A percentile compares a stretch with the other conserved stretches of the same genome.
These are phyloP conservation scores for Stentor coeruleus DNA, from an alignment of 73 alveolate species.

Conservation along the genomic window DNA sequence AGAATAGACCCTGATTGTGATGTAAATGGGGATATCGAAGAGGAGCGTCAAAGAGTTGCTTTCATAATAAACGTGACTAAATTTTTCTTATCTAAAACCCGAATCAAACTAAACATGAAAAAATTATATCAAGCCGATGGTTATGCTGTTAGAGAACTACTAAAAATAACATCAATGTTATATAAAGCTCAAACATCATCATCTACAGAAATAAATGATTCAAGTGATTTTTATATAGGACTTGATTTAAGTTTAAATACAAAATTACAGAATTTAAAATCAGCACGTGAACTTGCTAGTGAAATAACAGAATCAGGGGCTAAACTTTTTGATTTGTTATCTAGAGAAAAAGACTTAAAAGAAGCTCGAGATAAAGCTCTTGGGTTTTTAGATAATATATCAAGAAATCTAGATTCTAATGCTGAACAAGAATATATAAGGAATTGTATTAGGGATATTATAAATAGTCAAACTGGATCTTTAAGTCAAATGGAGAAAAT, in stretches of 20 bases:
- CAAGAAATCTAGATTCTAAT: constrained; percentile 58
- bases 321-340: constrained; percentile 85
- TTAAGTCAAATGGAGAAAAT: constrained; percentile 80
- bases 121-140: constrained; percentile 97
- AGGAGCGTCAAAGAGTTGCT: constrained; percentile 92
- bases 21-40: constrained; percentile 93
- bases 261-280: constrained; percentile 62
- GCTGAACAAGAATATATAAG: constrained; percentile 78
- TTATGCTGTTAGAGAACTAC: constrained; percentile 94
- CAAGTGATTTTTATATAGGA: constrained; percentile 43
- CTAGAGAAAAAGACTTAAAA: constrained; percentile 91
- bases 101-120: constrained; percentile 92
- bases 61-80: constrained; percentile 85
- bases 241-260: constrained; percentile 51
- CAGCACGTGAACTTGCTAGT: constrained; percentile 74
- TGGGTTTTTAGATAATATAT: constrained; percentile 64
- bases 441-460: constrained; percentile 68
- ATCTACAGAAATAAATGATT: constrained; percentile 68
- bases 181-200: constrained; percentile 85
- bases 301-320: constrained; percentile 92
- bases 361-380: constrained; percentile 90
- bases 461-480: constrained; percentile 72
- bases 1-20: constrained; percentile 81
- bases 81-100: constrained; percentile 82
- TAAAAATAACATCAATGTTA: constrained; percentile 88